Evolutionary conservation across 495 filamentous ascomycete species (phyloP), one percentile per base, ranked within the genome.

Genomic region (Poronia punctata): DNA sequence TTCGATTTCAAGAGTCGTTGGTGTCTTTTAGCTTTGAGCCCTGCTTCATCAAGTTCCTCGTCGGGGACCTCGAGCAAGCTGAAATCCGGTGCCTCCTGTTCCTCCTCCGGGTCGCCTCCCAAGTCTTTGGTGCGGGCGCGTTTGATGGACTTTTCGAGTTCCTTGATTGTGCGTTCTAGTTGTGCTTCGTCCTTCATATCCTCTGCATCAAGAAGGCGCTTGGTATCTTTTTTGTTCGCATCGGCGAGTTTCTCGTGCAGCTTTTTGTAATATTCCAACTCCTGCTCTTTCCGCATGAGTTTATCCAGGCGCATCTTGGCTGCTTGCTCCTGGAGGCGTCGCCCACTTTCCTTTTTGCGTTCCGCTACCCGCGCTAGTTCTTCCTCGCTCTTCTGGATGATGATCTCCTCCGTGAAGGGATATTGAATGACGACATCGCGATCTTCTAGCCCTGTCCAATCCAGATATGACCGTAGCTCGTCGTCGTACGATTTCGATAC

Each of bases 231-330:
- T 63, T 98, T 98, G 12, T 78, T 85, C 15, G 78, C 71, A 22
- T 76, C 72, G 16, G 56, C 62, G 6, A 93, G 61, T 12, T 72
- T 75, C 11, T 64, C 57, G 41, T 88, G 84, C 4, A 98, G 66
- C 38, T 87, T 76, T 54, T 85, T 86, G 69, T 87, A 95, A 58
- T 93, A 96, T 42, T 94, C 90, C 10, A 97, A 64, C 52, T 97
- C 90, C 57, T 94, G 79, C 62, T 98, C 92, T 61, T 96, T 97
- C 52, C 84, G 84, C 54, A 96, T 85, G 16, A 98, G 68, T 60
- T 93, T 88, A 30, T 98, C 93, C 4, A 98, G 64, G 12, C 92
- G 77, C 84, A 95, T 94, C 58, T 93, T 96, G 3, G 92, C 90
- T 0, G 92, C 93, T 56, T 98, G 92, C 52, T 95, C 92, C 56